These are phyloP conservation scores for Pilobolus umbonatus DNA, from an alignment of 192 early-diverging fungal species.

Conservation along the genomic window DNA sequence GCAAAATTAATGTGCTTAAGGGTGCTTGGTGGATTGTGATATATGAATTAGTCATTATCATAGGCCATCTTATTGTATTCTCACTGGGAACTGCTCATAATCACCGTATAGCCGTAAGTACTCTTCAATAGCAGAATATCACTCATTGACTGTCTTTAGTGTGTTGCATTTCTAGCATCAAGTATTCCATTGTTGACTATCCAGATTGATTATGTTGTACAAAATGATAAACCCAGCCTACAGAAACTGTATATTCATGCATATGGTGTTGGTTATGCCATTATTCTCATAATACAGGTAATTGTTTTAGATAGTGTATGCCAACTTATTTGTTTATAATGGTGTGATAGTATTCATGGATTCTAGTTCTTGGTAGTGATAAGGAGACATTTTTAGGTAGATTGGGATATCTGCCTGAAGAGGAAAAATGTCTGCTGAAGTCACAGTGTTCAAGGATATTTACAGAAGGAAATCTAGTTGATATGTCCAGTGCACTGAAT, in stretches of 20 bases:
- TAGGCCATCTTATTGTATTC: conserved; percentile 9
- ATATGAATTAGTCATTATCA: conserved; percentile 26
- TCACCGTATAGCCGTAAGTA: conserved; percentile 30
- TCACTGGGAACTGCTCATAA: conserved; percentile 8
- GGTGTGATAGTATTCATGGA: conserved; percentile 51
- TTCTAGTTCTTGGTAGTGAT: conserved; percentile 62
- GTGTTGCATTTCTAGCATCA: conserved; percentile 23
- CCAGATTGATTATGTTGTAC: conserved; percentile 14
- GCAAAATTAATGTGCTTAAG: conserved; percentile 16
- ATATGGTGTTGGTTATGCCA: conserved; percentile 18
- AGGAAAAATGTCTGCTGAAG: neutral
- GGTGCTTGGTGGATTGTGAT: conserved; percentile 33
- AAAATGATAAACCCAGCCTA: neutral
- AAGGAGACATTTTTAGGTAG: conserved; percentile 40
- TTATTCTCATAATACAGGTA: conserved; percentile 31
- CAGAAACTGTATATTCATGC: neutral
- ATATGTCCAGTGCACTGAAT: no score
- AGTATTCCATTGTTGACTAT: conserved; percentile 23
- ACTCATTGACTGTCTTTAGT: conserved; percentile 11
- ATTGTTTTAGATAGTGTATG: neutral
- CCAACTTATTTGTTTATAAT: no score
- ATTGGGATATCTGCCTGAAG: neutral
- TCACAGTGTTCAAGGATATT: neutral
- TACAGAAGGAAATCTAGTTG: neutral
- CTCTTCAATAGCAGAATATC: neutral